A percentile compares a stretch with the other conserved stretches of the same genome.
Conservation (phyloP, 2,329 filamentous ascomycete genomes). For the Helotiales sp. region DNA sequence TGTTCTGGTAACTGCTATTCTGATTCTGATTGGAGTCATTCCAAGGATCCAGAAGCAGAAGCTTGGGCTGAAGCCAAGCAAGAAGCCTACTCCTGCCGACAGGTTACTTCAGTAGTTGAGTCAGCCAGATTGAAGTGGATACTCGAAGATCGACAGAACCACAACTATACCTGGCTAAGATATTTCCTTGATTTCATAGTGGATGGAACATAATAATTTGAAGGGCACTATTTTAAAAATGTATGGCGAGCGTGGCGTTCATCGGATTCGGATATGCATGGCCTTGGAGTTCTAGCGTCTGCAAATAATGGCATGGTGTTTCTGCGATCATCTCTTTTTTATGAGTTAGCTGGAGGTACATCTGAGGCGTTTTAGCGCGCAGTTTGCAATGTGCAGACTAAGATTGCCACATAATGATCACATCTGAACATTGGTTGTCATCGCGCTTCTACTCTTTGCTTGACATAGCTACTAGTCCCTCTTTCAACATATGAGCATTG, state of each 20-base stretch:
- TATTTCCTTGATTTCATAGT: too few species aligned
- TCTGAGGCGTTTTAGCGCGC: too few species aligned
- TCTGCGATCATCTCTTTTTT: neutral
- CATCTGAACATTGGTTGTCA: too few species aligned
- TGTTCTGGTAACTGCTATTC: slow-evolving; percentile 61
- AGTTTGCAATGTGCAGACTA: too few species aligned
- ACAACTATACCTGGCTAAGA: too few species aligned
- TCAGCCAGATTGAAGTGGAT: neutral
- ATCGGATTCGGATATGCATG: neutral
- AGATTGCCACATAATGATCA: too few species aligned
- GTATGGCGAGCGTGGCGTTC: neutral
- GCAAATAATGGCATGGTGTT: neutral
- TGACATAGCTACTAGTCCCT: too few species aligned
- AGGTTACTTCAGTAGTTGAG: slow-evolving; percentile 18
- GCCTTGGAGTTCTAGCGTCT: neutral
- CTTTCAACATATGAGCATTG: too few species aligned
- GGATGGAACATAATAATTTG: too few species aligned
- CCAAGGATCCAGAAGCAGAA: slow-evolving; percentile 83
- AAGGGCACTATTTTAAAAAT: neutral
- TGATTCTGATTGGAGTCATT: slow-evolving; percentile 71
- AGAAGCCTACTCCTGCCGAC: slow-evolving; percentile 11
- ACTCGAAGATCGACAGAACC: too few species aligned
- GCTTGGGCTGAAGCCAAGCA: slow-evolving; percentile 55
- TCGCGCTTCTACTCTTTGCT: too few species aligned
- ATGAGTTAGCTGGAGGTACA: too few species aligned